Evolutionary conservation across 1,284 basidiomycete species (phyloP).

Genomic region (Erythrobasidium hasegawianum): DNA sequence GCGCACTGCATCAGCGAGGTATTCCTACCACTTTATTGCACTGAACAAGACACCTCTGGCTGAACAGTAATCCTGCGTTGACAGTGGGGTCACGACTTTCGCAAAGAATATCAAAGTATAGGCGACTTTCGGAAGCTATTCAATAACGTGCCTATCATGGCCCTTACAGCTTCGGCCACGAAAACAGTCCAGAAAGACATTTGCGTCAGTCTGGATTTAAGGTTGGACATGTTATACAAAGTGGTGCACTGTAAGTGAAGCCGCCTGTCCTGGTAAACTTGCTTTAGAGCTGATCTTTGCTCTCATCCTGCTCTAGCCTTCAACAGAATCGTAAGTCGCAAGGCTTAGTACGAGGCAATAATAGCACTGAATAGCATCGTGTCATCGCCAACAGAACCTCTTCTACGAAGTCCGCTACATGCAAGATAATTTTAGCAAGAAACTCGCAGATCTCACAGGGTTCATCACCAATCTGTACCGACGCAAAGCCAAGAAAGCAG

Average conservation of each 20-base stretch:
- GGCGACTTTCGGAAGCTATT: slow-evolving; percentile 66
- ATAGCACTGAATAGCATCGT: too few relatives aligned
- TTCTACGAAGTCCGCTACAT: slow-evolving; percentile 66
- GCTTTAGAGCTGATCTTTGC: background rate
- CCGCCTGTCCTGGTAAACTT: background rate
- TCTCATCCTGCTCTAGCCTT: slow-evolving; percentile 11
- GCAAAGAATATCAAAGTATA: slow-evolving; percentile 62
- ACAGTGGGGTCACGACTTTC: slow-evolving; percentile 26
- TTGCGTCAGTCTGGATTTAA: slow-evolving; percentile 61
- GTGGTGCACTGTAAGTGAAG: slow-evolving; percentile 58
- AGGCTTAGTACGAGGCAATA: too few relatives aligned
- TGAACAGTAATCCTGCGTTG: background rate
- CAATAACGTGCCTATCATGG: slow-evolving; percentile 72
- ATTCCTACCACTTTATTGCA: too few relatives aligned
- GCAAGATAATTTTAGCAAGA: slow-evolving; percentile 49
- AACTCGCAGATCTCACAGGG: slow-evolving; percentile 63
- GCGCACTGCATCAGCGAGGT: slow-evolving; percentile 29
- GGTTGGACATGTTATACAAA: slow-evolving; percentile 57
- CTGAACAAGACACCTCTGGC: too few relatives aligned
- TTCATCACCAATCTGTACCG: slow-evolving; percentile 62
- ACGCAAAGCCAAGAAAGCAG: background rate
- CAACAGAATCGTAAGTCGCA: slow-evolving; percentile 25
- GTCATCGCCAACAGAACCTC: slow-evolving; percentile 64
- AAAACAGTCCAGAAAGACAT: slow-evolving; percentile 66
- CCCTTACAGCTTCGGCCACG: slow-evolving; percentile 73